phyloP scores from a whole-genome alignment of 2,329 filamentous ascomycete genomes.

The Colletotrichum kahawae region DNA sequence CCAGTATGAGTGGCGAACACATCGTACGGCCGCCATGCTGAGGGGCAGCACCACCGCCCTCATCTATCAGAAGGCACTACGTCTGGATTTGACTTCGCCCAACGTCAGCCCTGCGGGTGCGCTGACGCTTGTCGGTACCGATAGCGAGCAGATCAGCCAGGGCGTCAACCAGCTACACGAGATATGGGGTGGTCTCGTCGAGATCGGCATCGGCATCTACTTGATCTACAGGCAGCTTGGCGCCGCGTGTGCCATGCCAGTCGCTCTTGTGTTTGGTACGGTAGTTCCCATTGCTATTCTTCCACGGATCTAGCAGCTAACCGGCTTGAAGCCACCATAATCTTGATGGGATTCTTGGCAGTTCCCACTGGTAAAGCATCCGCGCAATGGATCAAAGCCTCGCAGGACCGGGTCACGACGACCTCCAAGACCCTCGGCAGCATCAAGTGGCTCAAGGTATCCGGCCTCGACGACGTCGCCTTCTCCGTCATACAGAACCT shows the following conservation, averaged over 20 bases:
- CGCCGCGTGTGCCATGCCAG: conserved; percentile 45
- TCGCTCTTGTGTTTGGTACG: conserved; percentile 49
- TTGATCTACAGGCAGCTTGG: conserved; percentile 38
- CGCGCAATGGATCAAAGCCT: conserved; percentile 53
- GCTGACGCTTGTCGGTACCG: conserved; percentile 31
- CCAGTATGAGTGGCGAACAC: conserved; percentile 27
- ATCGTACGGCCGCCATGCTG: conserved; percentile 28
- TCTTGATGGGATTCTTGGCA: conserved; percentile 33
- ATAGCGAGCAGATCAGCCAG: conserved; percentile 29
- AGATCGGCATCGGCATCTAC: conserved; percentile 31
- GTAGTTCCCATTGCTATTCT: conserved; percentile 7
- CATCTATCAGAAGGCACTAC: conserved; percentile 29
- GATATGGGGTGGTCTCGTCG: conserved; percentile 26
- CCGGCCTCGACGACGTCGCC: conserved; percentile 48
- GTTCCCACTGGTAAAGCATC: conserved; percentile 34
- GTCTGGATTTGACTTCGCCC: conserved; percentile 23
- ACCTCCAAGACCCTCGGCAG: conserved; percentile 51
- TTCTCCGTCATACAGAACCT: conserved; percentile 25
- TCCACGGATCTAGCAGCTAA: background rate
- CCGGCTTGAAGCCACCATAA: conserved; percentile 30
- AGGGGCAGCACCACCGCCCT: conserved; percentile 30
- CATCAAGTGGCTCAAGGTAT: conserved; percentile 57
- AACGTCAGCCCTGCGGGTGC: conserved; percentile 25
- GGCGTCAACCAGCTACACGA: conserved; percentile 26
- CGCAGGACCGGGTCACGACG: conserved; percentile 51